phyloP scores from a whole-genome alignment of 805 yeast species.

The Starmerella etchellsii region DNA sequence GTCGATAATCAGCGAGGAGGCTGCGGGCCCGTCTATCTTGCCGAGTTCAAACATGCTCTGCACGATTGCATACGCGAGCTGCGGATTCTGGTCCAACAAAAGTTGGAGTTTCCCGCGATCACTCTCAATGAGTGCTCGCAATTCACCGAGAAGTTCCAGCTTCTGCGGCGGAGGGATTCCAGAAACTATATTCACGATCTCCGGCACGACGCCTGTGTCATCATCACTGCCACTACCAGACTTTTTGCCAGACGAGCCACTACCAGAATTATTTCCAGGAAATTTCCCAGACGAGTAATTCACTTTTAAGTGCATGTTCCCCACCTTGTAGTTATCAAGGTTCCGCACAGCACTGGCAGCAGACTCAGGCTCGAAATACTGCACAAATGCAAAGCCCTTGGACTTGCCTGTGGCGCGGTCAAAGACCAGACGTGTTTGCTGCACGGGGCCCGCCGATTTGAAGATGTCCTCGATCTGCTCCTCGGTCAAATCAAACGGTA shows the following conservation, averaged over 20 bases:
- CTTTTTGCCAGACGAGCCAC: conserved; percentile 23
- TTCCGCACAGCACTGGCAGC: conserved; percentile 87
- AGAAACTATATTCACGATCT: conserved; percentile 18
- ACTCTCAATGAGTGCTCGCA: conserved; percentile 43
- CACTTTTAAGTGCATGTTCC: conserved; percentile 59
- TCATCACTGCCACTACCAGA: conserved; percentile 7
- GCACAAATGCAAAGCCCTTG: conserved; percentile 81
- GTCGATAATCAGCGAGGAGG: conserved; percentile 16
- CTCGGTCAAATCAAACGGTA: conserved; percentile 89
- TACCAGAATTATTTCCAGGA: conserved; percentile 4
- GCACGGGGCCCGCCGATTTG: conserved; percentile 77
- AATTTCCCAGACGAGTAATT: conserved; percentile 28
- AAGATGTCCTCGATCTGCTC: conserved; percentile 84
- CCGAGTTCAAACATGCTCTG: conserved; percentile 45
- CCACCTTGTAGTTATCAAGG: conserved; percentile 64
- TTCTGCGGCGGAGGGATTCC: conserved; percentile 30
- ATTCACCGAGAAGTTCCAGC: conserved; percentile 39
- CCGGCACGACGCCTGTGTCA: conserved; percentile 14
- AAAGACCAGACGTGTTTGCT: conserved; percentile 58
- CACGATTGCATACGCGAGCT: conserved; percentile 67
- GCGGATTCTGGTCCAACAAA: conserved; percentile 61
- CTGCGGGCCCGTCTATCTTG: conserved; percentile 23
- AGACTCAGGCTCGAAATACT: conserved; percentile 68
- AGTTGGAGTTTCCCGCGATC: conserved; percentile 48
- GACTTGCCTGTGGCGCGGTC: conserved; percentile 84